Evolutionary conservation across 164 flowering plant genomes (phyloP), one percentile per base, ranked within the genome.

Genomic region (Tetrastigma voinierianum): DNA sequence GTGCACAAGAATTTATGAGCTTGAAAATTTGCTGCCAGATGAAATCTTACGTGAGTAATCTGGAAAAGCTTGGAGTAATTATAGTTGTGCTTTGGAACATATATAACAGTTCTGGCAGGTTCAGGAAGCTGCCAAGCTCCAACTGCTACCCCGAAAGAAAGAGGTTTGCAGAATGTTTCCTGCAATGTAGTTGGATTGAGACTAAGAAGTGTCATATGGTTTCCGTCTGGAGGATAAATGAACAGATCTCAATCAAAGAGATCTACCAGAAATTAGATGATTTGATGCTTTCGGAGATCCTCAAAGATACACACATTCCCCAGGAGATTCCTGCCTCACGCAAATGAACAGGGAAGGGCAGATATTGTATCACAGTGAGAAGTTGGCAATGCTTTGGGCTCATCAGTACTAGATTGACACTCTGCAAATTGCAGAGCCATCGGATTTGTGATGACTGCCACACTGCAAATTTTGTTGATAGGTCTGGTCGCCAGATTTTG

Each of bases 21-120:
- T 93, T 15, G 98, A 13, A 87, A 80, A 75, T 80, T 84, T 65
- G 95, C 98, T 14, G 98, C 98, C 5, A n/a, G 91, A 93, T n/a
- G 78, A 85, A 81, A 61, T 82, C 90, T 23, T 85, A 83, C 24
- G 84, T 83, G 45, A 80, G 89, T 89, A 90, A 76, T 61, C 93
- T 96, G 4, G 86, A 81, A 66, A 93, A 89, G 75, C 86, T 93
- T n/a, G n/a, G 10, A 78, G 78, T 61, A 87, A 85, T 57, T 90
- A 90, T 70, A n/a, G 65, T 90, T 45, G 81, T 90, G 59, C 91
- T 93, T 62, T 65, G 90, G 62, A 93, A 90, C 74, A 80, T 93
- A 51, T 93, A 90, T 64, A 82, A 73, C 67, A 72, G 76, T 45
- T 67, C 84, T 16, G 89, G 94, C 21, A 83, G 82, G 70, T 59